A percentile compares a stretch with the other conserved stretches of the same genome.
These are phyloP conservation scores for Kluyveromyces starmeri DNA, from an alignment of 805 yeast species.

Conservation along the genomic window DNA sequence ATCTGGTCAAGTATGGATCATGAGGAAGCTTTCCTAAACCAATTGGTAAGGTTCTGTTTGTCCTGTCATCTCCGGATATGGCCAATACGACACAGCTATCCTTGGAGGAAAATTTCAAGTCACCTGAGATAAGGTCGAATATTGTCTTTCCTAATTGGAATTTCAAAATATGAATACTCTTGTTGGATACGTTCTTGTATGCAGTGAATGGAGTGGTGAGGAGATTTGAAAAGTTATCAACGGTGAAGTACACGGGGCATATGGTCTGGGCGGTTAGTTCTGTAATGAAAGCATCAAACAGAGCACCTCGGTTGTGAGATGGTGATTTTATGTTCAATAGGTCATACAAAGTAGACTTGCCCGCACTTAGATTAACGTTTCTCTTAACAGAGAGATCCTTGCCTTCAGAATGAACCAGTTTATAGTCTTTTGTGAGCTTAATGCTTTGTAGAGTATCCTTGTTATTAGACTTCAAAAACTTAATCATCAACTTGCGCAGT, in stretches of 20 bases:
- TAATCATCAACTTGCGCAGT: slow-evolving; percentile 49
- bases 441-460: slow-evolving; percentile 30
- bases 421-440: slow-evolving; percentile 28
- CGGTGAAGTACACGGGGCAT: slow-evolving; percentile 54
- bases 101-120: slow-evolving; percentile 32
- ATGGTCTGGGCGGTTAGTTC: slow-evolving; percentile 45
- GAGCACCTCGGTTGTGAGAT: slow-evolving; percentile 33
- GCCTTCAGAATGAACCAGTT: slow-evolving; percentile 26
- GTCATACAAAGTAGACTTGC: slow-evolving; percentile 35
- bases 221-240: slow-evolving; percentile 67
- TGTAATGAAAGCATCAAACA: slow-evolving; percentile 44
- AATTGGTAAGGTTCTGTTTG: slow-evolving; percentile 47
- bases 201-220: slow-evolving; percentile 45
- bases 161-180: slow-evolving; percentile 47
- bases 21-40: slow-evolving; percentile 45
- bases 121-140: slow-evolving; percentile 47
- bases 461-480: slow-evolving; percentile 40
- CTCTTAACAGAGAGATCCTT: slow-evolving; percentile 24
- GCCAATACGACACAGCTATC: slow-evolving; percentile 62
- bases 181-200: slow-evolving; percentile 50
- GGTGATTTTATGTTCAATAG: slow-evolving; percentile 30
- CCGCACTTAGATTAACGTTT: slow-evolving; percentile 22
- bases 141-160: slow-evolving; percentile 57
- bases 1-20: slow-evolving; percentile 45
- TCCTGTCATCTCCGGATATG: slow-evolving; percentile 45